A percentile compares a stretch with the other conserved stretches of the same genome.
Evolutionary conservation across 2,329 filamentous ascomycete genomes (phyloP).

Genomic region (Saccharata proteae): DNA sequence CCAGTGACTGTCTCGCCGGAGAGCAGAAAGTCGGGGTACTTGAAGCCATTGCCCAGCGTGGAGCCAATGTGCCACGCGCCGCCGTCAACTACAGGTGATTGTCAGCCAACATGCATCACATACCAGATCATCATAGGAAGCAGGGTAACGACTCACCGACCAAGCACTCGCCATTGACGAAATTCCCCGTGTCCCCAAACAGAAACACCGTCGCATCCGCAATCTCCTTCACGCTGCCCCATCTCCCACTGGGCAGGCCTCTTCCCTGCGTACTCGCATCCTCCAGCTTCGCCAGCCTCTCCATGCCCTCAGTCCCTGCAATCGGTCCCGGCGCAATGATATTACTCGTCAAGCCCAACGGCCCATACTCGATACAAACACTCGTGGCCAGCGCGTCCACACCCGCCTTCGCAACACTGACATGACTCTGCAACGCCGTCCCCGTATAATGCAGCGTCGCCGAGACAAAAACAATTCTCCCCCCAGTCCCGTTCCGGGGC

Average conservation of each 20-base stretch:
- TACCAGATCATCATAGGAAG: not conserved
- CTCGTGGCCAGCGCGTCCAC: conserved; percentile 74
- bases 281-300: conserved; percentile 26
- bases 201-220: conserved; percentile 85
- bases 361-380: conserved; percentile 80
- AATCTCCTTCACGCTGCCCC: conserved; percentile 74
- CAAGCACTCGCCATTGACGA: conserved; percentile 70
- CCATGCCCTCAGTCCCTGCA: conserved; percentile 58
- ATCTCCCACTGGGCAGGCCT: conserved; percentile 58
- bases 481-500: conserved; percentile 46
- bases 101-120: conserved; percentile 11
- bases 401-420: conserved; percentile 81
- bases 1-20: conserved; percentile 42
- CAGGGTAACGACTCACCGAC: conserved; percentile 46
- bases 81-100: conserved; percentile 34
- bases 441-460: conserved; percentile 88
- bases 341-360: conserved; percentile 75
- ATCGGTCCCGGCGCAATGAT: conserved; percentile 84
- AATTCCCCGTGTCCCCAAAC: conserved; percentile 75
- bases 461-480: conserved; percentile 79
- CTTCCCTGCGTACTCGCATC: conserved; percentile 18
- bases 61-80: conserved; percentile 36
- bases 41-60: conserved; percentile 25
- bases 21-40: conserved; percentile 49
- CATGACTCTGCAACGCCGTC: conserved; percentile 75